phyloP scores from a whole-genome alignment of 1,139 yeast genomes.

The Blastobotrys elegans region DNA sequence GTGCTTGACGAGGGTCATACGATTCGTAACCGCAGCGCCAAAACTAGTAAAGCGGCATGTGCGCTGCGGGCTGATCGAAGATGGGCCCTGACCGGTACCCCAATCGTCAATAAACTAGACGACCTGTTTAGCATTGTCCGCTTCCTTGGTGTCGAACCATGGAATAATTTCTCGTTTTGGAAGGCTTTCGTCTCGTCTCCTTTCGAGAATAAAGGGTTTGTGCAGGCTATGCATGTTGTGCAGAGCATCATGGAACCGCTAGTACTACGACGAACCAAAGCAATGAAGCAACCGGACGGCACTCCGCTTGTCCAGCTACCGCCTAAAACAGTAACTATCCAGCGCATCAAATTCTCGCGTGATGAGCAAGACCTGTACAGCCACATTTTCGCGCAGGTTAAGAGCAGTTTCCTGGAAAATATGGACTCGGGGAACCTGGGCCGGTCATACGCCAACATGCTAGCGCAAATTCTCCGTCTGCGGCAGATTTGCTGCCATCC shows the following conservation, averaged over 20 bases:
- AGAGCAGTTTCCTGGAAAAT: constrained; percentile 60
- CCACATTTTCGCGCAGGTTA: constrained; percentile 66
- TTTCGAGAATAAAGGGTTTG: constrained; percentile 64
- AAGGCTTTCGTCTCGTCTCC: constrained; percentile 81
- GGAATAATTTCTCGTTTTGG: constrained; percentile 88
- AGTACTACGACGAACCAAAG: constrained; percentile 77
- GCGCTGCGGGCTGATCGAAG: constrained; percentile 58
- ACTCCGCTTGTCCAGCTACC: constrained; percentile 73
- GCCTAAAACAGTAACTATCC: constrained; percentile 64
- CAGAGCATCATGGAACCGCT: constrained; percentile 83
- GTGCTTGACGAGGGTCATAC: constrained; percentile 92
- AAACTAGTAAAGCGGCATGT: constrained; percentile 75
- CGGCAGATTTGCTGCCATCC: constrained; percentile 90
- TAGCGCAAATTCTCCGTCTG: constrained; percentile 76
- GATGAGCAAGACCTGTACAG: constrained; percentile 64
- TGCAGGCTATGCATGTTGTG: constrained; percentile 74
- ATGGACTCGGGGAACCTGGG: constrained; percentile 62
- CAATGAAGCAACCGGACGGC: constrained; percentile 74
- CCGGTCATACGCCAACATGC: constrained; percentile 69
- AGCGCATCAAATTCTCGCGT: constrained; percentile 60
- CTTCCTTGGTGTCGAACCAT: constrained; percentile 76
- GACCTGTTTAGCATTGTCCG: constrained; percentile 77
- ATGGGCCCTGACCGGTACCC: constrained; percentile 94
- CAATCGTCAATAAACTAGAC: constrained; percentile 82
- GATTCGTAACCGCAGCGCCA: constrained; percentile 74